These are phyloP conservation scores for Capsicum chinense DNA, from an alignment of 257 asterid genomes.

Conservation along the genomic window DNA sequence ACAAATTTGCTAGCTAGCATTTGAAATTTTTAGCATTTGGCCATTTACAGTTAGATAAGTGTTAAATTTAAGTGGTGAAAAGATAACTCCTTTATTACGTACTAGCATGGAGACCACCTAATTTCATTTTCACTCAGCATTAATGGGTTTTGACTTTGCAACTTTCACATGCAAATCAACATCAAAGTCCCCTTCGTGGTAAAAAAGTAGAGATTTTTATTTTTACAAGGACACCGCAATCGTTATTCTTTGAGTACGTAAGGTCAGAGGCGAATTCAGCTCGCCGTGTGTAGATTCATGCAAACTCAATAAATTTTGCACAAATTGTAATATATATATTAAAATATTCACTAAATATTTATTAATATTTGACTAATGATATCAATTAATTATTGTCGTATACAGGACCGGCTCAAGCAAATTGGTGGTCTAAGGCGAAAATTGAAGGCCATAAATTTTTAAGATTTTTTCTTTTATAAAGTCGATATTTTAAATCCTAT, in stretches of 20 bases:
- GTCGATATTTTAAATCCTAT: too few relatives aligned
- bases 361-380: not conserved
- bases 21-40: not conserved
- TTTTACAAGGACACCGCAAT: too few relatives aligned
- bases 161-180: constrained; percentile 10
- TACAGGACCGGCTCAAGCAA: too few relatives aligned
- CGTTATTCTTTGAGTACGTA: too few relatives aligned
- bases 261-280: too few relatives aligned
- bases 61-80: not conserved
- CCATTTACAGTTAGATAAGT: not conserved
- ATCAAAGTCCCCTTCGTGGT: not conserved
- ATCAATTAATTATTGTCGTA: too few relatives aligned
- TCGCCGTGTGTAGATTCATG: not conserved
- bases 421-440: too few relatives aligned
- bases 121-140: not conserved
- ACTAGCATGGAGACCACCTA: constrained; percentile 2
- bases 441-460: too few relatives aligned
- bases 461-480: too few relatives aligned
- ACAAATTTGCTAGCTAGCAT: not conserved
- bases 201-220: too few relatives aligned
- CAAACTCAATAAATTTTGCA: not conserved
- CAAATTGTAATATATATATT: not conserved
- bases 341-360: not conserved
- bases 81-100: not conserved
- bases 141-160: not conserved